These are phyloP conservation scores for Nemania serpens DNA, from an alignment of 2,329 filamentous ascomycete species.

Conservation along the genomic window DNA sequence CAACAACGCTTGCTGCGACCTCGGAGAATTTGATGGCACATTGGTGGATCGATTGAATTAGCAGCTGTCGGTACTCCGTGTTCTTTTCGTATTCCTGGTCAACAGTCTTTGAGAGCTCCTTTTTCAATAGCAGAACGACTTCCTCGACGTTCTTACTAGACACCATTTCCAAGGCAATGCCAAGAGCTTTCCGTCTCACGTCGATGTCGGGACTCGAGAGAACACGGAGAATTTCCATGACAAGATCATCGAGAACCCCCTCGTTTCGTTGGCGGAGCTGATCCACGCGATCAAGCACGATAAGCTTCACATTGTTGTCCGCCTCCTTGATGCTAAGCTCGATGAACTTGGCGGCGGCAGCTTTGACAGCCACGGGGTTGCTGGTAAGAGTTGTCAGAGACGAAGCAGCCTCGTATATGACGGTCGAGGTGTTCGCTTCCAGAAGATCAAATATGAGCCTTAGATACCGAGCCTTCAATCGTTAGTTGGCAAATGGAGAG, in stretches of 20 bases:
- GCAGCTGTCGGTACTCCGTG: conserved; percentile 87
- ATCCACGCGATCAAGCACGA: conserved; percentile 92
- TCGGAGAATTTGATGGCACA: conserved; percentile 99
- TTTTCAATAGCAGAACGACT: conserved; percentile 93
- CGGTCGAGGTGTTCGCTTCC: conserved; percentile 89
- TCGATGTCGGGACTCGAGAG: conserved; percentile 95
- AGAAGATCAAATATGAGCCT: conserved; percentile 95
- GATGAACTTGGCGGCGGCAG: conserved; percentile 93
- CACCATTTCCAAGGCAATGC: conserved; percentile 94
- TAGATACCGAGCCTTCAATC: conserved; percentile 76
- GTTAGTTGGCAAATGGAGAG: conserved; percentile 9
- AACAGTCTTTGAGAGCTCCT: conserved; percentile 95
- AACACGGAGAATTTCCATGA: conserved; percentile 96
- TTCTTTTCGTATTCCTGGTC: conserved; percentile 99
- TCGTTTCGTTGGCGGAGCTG: conserved; percentile 86
- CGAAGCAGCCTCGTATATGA: conserved; percentile 96
- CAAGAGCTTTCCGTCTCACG: conserved; percentile 87
- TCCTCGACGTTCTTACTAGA: conserved; percentile 99
- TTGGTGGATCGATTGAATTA: conserved; percentile 97
- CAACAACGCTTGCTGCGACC: conserved; percentile 94
- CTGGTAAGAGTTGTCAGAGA: conserved; percentile 91
- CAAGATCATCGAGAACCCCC: conserved; percentile 88
- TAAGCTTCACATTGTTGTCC: conserved; percentile 99
- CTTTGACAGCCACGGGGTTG: conserved; percentile 97
- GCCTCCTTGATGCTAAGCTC: conserved; percentile 96